A percentile compares a stretch with the other conserved stretches of the same genome.
Conservation (phyloP, 805 yeast genomes). For the Cyberlindnera maritima region DNA sequence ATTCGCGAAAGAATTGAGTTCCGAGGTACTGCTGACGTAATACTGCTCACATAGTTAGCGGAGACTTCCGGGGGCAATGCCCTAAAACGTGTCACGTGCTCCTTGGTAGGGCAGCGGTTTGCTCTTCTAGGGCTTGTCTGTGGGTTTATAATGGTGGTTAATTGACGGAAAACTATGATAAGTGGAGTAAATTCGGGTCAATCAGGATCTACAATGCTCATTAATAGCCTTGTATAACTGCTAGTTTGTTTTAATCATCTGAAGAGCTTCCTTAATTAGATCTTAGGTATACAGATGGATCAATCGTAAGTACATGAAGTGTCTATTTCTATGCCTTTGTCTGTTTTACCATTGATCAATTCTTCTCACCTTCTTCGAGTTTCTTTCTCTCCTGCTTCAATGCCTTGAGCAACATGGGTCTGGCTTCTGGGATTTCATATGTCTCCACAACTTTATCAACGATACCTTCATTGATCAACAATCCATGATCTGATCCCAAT, state of each 20-base stretch:
- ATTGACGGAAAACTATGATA: background rate
- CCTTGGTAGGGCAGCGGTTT: constrained; percentile 3
- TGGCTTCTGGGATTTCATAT: constrained; percentile 44
- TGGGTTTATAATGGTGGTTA: background rate
- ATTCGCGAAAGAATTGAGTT: constrained; percentile 3
- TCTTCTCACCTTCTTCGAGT: background rate
- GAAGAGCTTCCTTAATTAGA: no score
- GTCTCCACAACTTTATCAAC: constrained; percentile 43
- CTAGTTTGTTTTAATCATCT: no score
- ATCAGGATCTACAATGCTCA: background rate
- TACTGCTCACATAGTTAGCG: background rate
- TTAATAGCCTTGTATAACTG: no score
- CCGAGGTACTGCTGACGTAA: constrained; percentile 8
- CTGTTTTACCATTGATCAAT: background rate
- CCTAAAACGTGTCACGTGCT: constrained; percentile 5
- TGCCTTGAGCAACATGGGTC: constrained; percentile 47
- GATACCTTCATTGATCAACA: constrained; percentile 44
- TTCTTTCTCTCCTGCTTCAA: constrained; percentile 47
- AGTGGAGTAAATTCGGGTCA: background rate
- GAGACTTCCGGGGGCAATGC: background rate
- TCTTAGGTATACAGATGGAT: background rate
- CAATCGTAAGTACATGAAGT: background rate
- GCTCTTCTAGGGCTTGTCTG: constrained; percentile 5
- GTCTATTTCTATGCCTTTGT: background rate
- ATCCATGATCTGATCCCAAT: constrained; percentile 20